A percentile compares a stretch with the other conserved stretches of the same genome.
These are phyloP conservation scores for Grifola frondosa DNA, from an alignment of 1,284 basidiomycete genomes.

Conservation along the genomic window DNA sequence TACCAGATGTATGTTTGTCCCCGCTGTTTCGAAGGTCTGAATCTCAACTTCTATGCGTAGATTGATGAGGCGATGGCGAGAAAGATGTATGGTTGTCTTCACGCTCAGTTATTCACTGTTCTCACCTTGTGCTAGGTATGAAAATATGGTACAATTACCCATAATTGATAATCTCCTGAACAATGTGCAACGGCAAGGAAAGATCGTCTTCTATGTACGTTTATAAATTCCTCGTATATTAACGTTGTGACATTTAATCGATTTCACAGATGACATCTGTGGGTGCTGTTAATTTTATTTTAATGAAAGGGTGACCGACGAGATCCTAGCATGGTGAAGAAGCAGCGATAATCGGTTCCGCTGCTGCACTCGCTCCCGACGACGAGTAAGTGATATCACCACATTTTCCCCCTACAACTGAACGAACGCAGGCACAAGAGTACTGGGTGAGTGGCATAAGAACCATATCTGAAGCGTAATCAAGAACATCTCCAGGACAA, in stretches of 20 bases:
- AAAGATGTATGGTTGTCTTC: slow-evolving; percentile 50
- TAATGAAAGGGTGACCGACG: slow-evolving; percentile 8
- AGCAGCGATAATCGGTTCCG: slow-evolving; percentile 87
- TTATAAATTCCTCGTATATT: neutral
- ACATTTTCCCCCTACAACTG: slow-evolving; percentile 2
- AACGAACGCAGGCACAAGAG: slow-evolving; percentile 37
- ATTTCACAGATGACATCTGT: slow-evolving; percentile 21
- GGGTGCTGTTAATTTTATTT: slow-evolving; percentile 11
- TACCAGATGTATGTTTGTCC: slow-evolving; percentile 60
- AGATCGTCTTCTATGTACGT: slow-evolving; percentile 90
- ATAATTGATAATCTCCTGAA: slow-evolving; percentile 87
- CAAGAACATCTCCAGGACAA: slow-evolving; percentile 51
- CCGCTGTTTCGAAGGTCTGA: slow-evolving; percentile 1
- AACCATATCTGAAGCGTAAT: neutral
- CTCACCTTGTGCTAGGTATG: slow-evolving; percentile 49
- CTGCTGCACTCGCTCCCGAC: slow-evolving; percentile 77
- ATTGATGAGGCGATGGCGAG: slow-evolving; percentile 73
- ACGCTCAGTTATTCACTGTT: slow-evolving; percentile 1
- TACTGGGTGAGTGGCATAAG: slow-evolving; percentile 48
- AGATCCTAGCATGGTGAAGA: slow-evolving; percentile 80
- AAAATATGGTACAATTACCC: slow-evolving; percentile 83
- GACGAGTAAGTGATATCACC: slow-evolving; percentile 72
- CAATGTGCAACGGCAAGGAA: slow-evolving; percentile 91
- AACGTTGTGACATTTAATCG: too few relatives aligned
- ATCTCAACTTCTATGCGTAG: slow-evolving; percentile 37